Conservation (phyloP, 768 basidiomycete species). For the Pleurotus platypus region DNA sequence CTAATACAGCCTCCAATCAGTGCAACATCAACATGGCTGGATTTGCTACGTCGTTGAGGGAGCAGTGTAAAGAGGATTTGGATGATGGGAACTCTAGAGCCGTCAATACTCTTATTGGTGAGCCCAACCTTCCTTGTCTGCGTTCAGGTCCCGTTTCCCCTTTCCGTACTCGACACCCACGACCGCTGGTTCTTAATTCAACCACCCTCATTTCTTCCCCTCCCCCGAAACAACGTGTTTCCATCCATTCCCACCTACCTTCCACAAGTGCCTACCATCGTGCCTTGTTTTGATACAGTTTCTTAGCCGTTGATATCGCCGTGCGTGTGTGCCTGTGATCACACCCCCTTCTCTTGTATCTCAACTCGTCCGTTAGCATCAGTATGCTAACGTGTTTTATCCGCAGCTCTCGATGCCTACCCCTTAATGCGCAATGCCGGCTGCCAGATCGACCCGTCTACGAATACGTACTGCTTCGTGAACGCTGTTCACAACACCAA, state of each 20-base stretch:
- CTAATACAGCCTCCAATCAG: constrained; percentile 37
- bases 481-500: constrained; percentile 54
- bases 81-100: constrained; percentile 47
- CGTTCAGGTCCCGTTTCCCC: too few relatives aligned
- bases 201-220: neutral
- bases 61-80: constrained; percentile 57
- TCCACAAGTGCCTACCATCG: too few relatives aligned
- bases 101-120: constrained; percentile 52
- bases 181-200: neutral
- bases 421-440: constrained; percentile 55
- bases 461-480: constrained; percentile 72
- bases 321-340: too few relatives aligned
- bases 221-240: neutral
- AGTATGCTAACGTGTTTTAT: neutral
- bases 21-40: constrained; percentile 68
- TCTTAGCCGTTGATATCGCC: too few relatives aligned
- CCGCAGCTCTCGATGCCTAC: constrained; percentile 60
- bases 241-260: neutral
- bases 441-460: constrained; percentile 54
- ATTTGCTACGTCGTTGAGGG: constrained; percentile 48
- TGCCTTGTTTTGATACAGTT: too few relatives aligned
- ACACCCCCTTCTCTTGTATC: neutral
- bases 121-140: constrained; percentile 11
- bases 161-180: too few relatives aligned
- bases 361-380: neutral